These are phyloP conservation scores for Aristolochia californica DNA, from an alignment of 164 flowering plant genomes.

Conservation along the genomic window DNA sequence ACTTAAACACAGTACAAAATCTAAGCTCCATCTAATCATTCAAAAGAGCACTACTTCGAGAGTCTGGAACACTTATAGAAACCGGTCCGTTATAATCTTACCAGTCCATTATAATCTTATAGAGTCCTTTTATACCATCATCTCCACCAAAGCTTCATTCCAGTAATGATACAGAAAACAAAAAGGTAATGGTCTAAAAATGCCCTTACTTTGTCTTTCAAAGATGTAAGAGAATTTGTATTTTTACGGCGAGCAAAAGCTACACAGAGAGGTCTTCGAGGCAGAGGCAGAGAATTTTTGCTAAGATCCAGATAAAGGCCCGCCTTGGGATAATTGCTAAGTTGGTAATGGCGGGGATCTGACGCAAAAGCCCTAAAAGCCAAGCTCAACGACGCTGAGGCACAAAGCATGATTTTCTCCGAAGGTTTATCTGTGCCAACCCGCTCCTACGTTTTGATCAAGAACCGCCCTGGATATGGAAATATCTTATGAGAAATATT, in stretches of 20 bases:
- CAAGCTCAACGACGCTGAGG: neutral
- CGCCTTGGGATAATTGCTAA: neutral
- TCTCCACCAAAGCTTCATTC: too few relatives aligned
- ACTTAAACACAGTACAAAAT: neutral
- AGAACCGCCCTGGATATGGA: too few relatives aligned
- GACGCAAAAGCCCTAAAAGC: neutral
- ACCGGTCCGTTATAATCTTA: neutral
- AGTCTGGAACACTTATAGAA: neutral
- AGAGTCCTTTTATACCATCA: too few relatives aligned
- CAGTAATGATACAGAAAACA: neutral
- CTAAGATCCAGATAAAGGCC: neutral
- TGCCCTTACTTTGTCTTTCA: neutral
- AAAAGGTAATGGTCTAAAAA: neutral
- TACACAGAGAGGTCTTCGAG: neutral
- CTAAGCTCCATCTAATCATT: neutral
- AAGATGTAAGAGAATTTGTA: neutral
- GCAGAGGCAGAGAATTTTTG: neutral
- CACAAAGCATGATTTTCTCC: neutral
- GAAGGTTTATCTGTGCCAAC: too few relatives aligned
- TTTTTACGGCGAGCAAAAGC: conserved; percentile 1
- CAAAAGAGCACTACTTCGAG: neutral
- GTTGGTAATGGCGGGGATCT: neutral
- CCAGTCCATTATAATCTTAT: neutral
- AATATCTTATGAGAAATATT: too few relatives aligned
- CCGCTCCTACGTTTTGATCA: too few relatives aligned